Conservation (phyloP, 768 basidiomycete species). For the Termitomyces sp. region DNA sequence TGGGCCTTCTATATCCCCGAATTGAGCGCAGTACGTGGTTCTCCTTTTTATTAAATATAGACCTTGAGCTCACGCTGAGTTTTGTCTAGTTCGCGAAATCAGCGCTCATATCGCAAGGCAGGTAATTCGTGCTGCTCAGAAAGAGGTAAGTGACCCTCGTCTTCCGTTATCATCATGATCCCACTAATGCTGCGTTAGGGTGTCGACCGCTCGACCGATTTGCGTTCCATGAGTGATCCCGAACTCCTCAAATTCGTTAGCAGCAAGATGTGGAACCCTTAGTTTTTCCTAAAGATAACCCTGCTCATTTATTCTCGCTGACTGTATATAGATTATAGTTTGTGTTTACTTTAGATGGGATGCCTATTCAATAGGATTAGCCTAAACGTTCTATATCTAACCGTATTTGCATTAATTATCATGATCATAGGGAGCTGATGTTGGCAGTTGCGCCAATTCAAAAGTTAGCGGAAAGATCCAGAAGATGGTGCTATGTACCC, state of each 20-base stretch:
- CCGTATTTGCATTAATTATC: background rate
- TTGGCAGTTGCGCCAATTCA: no score
- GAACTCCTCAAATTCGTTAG: conserved; percentile 54
- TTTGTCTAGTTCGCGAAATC: conserved; percentile 68
- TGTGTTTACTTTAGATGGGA: background rate
- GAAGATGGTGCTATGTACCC: no score
- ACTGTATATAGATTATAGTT: background rate
- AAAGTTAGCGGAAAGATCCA: background rate
- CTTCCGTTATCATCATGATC: background rate
- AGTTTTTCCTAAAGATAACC: conserved; percentile 1
- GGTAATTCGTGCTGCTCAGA: conserved; percentile 81
- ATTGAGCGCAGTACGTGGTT: conserved; percentile 60
- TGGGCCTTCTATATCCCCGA: conserved; percentile 78
- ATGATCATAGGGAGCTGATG: background rate
- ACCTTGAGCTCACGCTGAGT: conserved; percentile 7
- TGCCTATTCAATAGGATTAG: background rate
- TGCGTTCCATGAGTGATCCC: conserved; percentile 56
- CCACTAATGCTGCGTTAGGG: conserved; percentile 32
- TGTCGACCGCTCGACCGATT: conserved; percentile 52
- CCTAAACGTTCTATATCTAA: background rate
- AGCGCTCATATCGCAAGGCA: conserved; percentile 68
- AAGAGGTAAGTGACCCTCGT: conserved; percentile 45
- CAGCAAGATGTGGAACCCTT: conserved; percentile 75
- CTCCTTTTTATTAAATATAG: background rate
- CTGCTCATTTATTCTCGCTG: background rate